phyloP scores from a whole-genome alignment of 75 land plant species.

The Pinus taeda region DNA sequence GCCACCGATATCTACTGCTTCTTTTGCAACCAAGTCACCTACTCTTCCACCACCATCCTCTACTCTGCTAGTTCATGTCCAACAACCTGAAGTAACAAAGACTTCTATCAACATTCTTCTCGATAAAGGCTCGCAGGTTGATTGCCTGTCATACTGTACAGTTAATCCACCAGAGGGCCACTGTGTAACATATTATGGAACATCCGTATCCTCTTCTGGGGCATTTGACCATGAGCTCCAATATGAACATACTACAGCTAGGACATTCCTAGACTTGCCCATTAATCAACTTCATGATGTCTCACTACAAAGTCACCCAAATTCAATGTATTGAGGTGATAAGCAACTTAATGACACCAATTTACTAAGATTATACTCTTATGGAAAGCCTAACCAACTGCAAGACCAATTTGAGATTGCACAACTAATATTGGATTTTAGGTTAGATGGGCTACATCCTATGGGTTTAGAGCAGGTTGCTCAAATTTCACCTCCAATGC shows the following conservation, averaged over 20 bases:
- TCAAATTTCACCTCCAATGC: background rate
- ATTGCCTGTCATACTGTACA: conserved; percentile 1
- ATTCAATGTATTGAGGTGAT: background rate
- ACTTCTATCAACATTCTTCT: conserved; percentile 2
- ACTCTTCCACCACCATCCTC: conserved; percentile 21
- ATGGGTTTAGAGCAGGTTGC: background rate
- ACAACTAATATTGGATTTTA: background rate
- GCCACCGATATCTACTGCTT: no score
- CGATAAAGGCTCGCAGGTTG: conserved; percentile 10
- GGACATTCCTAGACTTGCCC: background rate
- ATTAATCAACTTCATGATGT: background rate
- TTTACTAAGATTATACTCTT: background rate
- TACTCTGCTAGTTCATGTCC: conserved; percentile 13
- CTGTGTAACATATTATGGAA: conserved; percentile 2
- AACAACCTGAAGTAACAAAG: conserved; percentile 18
- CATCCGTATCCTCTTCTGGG: conserved; percentile 9
- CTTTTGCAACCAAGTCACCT: no score
- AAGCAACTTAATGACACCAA: background rate
- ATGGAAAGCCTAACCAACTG: background rate
- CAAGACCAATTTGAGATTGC: background rate
- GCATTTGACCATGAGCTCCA: background rate
- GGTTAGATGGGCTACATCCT: background rate
- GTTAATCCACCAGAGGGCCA: background rate
- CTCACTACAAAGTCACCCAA: background rate
- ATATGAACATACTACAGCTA: background rate